Conservation (phyloP, 805 yeast genomes). For the Yarrowia deformans region DNA sequence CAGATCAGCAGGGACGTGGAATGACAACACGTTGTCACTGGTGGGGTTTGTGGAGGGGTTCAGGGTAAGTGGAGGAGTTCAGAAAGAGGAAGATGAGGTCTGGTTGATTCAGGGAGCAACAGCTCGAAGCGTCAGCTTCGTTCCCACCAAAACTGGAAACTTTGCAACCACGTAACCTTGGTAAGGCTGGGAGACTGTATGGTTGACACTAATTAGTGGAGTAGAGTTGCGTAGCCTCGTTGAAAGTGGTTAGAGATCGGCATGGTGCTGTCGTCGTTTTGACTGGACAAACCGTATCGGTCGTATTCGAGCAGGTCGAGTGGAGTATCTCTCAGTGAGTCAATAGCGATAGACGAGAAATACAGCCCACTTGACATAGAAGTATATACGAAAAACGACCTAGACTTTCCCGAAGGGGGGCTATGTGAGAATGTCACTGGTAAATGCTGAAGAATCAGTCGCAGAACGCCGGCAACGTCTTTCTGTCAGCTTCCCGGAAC, state of each 20-base stretch:
- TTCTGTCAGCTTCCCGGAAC: constrained; percentile 3
- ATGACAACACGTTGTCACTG: constrained; percentile 10
- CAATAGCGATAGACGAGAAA: background rate
- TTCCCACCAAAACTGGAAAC: background rate
- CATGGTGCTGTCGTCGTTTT: constrained; percentile 4
- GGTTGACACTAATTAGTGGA: constrained; percentile 4
- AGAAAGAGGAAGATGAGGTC: too few relatives aligned
- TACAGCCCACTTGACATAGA: background rate
- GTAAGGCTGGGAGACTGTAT: constrained; percentile 5
- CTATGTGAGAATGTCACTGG: constrained; percentile 3
- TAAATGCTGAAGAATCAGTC: background rate
- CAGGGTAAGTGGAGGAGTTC: background rate
- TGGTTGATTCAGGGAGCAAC: too few relatives aligned
- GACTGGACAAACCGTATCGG: constrained; percentile 24
- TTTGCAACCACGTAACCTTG: background rate
- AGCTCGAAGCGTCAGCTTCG: too few relatives aligned
- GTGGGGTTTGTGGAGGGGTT: background rate
- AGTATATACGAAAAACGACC: background rate
- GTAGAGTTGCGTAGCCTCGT: constrained; percentile 20
- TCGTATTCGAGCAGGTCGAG: constrained; percentile 5
- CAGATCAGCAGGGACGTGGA: constrained; percentile 34
- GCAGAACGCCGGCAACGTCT: background rate
- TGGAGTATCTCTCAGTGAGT: background rate
- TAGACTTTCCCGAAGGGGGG: background rate
- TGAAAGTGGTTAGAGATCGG: constrained; percentile 6